Conservation (phyloP, 1,284 basidiomycete species). For the Vanrija pseudolonga region DNA sequence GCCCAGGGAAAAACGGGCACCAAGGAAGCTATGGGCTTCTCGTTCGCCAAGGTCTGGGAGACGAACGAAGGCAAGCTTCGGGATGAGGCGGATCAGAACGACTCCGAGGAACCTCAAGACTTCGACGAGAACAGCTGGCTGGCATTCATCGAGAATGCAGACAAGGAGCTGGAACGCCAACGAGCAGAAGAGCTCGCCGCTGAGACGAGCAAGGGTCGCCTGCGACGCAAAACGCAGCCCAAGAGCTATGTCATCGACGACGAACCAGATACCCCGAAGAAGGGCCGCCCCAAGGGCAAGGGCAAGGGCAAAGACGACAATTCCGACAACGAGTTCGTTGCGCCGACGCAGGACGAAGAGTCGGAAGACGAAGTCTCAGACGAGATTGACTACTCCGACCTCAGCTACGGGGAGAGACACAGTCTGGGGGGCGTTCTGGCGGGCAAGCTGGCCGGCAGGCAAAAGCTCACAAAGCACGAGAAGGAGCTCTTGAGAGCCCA, state of each 20-base stretch:
- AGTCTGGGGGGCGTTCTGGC: neutral
- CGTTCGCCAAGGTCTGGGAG: constrained; percentile 84
- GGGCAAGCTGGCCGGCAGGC: neutral
- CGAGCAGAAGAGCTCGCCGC: neutral
- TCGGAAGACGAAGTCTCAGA: neutral
- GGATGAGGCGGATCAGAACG: constrained; percentile 59
- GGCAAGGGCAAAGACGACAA: constrained; percentile 3
- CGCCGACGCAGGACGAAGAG: neutral
- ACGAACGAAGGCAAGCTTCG: constrained; percentile 65
- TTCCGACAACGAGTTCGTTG: neutral
- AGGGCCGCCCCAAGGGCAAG: constrained; percentile 1
- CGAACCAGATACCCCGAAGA: neutral
- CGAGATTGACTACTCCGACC: constrained; percentile 1
- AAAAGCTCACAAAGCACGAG: constrained; percentile 7
- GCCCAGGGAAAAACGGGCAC: constrained; percentile 33
- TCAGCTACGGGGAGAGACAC: neutral
- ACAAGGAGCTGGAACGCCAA: neutral
- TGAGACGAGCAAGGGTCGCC: neutral
- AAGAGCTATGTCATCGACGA: neutral
- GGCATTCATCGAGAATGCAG: constrained; percentile 25
- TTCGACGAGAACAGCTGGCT: constrained; percentile 65
- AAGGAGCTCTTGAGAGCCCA: neutral
- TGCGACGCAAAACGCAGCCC: neutral
- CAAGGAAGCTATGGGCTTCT: constrained; percentile 56
- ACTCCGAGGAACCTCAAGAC: constrained; percentile 50